Evolutionary conservation across 805 yeast genomes (phyloP), one percentile per base, ranked within the genome.

Genomic region (Ogataea dorogensis): DNA sequence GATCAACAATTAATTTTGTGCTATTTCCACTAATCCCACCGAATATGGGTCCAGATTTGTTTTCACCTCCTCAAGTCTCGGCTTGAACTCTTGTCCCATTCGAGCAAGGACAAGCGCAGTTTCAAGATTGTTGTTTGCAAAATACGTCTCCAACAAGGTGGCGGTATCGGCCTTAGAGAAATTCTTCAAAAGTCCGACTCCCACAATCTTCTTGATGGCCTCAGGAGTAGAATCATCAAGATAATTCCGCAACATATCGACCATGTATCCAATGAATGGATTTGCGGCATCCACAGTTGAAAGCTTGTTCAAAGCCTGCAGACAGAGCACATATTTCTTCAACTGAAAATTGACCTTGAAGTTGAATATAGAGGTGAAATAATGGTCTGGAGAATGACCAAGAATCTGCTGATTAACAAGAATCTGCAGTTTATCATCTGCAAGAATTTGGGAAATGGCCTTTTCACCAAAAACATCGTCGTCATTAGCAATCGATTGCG

Each of bases 401-500:
- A 65, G 67, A 36, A 56, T 58, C 28, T 60, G 57, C 20, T 60
- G 53, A 4, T 43, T 49, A 17, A 54, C 54, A 26, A 81, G 67
- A 10, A 61, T 59, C 6, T 65, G 69, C 31, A 79, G 48, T 32
- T 79, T 67, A 12, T 65, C 51, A n/a, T 43, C 47, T 9, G 40
- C 40, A 17, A 54, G 22, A 28, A 44, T 58, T 46, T 24, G 70
- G 4, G 50, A 43, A 17, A 60, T 38, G 9, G 31, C 53, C 24
- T 64, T 60, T 17, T 68, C 68, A 21, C 87, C 91, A 44, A 79
- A 70, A 2, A 77, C 71, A 63, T 83, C 89, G 5, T 62, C 58
- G 41, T 79, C 86, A 12, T 40, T 36, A 2, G 44, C 27, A 24
- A 61, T 64, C 1, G 72, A 70, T 17, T 57, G 44, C 11, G 67